Base-by-base conservation (phyloP, 2,329 filamentous ascomycete genomes). In the Xylariaceae sp. region DNA sequence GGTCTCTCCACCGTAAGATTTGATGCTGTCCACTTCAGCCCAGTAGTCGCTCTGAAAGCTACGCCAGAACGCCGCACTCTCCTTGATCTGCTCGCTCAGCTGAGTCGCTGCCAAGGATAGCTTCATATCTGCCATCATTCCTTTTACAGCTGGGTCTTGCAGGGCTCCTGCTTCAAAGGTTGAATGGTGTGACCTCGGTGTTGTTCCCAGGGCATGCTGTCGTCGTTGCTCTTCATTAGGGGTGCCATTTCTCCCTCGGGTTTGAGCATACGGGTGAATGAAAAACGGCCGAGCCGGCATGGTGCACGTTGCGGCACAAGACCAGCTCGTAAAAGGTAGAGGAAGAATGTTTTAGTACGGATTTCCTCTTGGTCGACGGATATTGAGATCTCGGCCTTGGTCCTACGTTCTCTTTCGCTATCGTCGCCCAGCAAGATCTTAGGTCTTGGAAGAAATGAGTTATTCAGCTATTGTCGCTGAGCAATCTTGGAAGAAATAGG, bases 41-140 rank as follows among this genome's bases (percentile, higher is more conserved):
- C 63, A 65, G 51, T 66, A 73, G 2, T 64, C 60, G 9, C 65
- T 53, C 11, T 61, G 63, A 35, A 71, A 68, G 8, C 10, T 18
- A 18, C 59, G 34, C 65, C 66, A 71, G 56, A 70, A 60, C 4
- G 44, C 53, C 23, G 58, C 61, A 48, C 64, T 69, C 37, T 71
- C 68, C 45, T 61, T 63, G 48, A 67, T 59, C 57, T 72, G 67
- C 9, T 62, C 54, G 2, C 61, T 60, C 30, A 72, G 58, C 23
- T 70, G 67, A 34, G 64, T 68, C 44, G 64, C 64, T n/a, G 68
- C 65, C 9, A 71, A 63, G 4, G 67, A 65, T 10, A 71, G 49
- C 55, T 64, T 68, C 56, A 66, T 62, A 17, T 69, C 66, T 23
- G 63, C 58, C 54, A 61, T 65, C 45, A 64, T 55, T 49, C 51